Evolutionary conservation across 2,329 filamentous ascomycete species (phyloP), one percentile per base, ranked within the genome.

Genomic region (Penicillium sp.): DNA sequence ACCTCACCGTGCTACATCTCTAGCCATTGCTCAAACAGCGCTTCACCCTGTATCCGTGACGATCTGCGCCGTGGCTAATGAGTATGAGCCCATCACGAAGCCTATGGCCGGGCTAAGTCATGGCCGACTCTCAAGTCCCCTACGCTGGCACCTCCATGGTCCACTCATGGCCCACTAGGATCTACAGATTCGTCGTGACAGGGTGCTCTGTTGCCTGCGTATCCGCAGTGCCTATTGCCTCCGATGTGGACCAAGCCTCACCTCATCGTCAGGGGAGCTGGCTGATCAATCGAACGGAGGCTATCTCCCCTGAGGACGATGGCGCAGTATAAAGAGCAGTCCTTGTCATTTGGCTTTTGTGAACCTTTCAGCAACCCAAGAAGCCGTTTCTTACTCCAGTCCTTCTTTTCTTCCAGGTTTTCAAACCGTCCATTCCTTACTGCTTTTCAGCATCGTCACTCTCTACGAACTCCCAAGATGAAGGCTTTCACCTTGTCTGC

Each of bases 341-440:
- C 21, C 15, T 10, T 33, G 32, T 36, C 23, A 28, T 33, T 35
- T 44, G 44, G 36, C 34, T 41, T 41, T 45, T 30, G 3, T 23
- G 9, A 33, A 32, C 39, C 26, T 43, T 40, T 27, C 19, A 27
- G 15, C 16, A 35, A 30, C 42, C 36, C 35, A 50, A 45, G 42
- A 54, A 47, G 35, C 42, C 37, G 33, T 41, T 47, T 36, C 29
- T 43, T 44, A 48, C 36, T 46, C 36, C 39, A 47, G 41, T 47
- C 47, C 44, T 34, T 49, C 49, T 17, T 47, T 53, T 27, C 18
- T 33, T 30, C 30, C 31, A 38, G 48, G 46, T 49, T 45, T n/a
- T 28, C 21, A 51, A 50, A 51, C 46, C 46, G 46, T 51, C 48
- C 45, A 53, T 45, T 47, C 50, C 34, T 53, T 53, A 34, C 39